Base-by-base conservation (phyloP, 768 basidiomycete species). In the Stropharia rugosoannulata region DNA sequence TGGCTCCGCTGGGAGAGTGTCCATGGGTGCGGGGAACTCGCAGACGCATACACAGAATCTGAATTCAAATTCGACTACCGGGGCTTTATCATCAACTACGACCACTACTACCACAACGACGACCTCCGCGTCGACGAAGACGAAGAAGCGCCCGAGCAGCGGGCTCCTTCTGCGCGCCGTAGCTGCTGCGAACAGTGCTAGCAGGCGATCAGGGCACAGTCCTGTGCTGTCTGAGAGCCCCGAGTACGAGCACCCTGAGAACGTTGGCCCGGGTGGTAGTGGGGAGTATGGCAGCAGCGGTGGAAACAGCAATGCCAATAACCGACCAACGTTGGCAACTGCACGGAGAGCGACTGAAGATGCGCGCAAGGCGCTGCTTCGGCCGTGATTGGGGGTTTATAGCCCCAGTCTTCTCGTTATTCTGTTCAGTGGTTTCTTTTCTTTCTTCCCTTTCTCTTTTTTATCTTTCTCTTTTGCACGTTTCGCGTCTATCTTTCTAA, bases 101-200 rank as follows among this genome's bases (percentile, higher is more conserved):
- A 36, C 16, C 46, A 4, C n/a, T 6, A 15, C 42, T 19, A 35
- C 29, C 12, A 27, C 60, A 9, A 29, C n/a, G n/a, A n/a, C n/a
- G n/a, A n/a, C 51, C 5, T 54, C 51, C 2, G 19, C 53, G 18
- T 18, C 50, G n/a, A 37, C 59, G 11, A 60, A 61, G 37, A 49
- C 55, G n/a, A 74, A 71, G 64, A 82, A 79, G 61, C 68, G 82
- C 45, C 70, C 73, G 32, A 85, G 82, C 61, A 76, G 71, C 19
- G 84, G 82, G 0, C 77, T 83, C 46, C 61, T 81, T 22, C 65
- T 90, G 51, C 71, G 88, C 15, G 84, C 78, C 2, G 77, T 87
- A 12, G 88, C 88, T 4, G 82, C 81, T 18, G 80, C 79, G 2
- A 87, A 81, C 61, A 76, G 74, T 18, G 80, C 73, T 0, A 70